Evolutionary conservation across 495 filamentous ascomycete species (phyloP).

Genomic region (Penicillium subrubescens): DNA sequence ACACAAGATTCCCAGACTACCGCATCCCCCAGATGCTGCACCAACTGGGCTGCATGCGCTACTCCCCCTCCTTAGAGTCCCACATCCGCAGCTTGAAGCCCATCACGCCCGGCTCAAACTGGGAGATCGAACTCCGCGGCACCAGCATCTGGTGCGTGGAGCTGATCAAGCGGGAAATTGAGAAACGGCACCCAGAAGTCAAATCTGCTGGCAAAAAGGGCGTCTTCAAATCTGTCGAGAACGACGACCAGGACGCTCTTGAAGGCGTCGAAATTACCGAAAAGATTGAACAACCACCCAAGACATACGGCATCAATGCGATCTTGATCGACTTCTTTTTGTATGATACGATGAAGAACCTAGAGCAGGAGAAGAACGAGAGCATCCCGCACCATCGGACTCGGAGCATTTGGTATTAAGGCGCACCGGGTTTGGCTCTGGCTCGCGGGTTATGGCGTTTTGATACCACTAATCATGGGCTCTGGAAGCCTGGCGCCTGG

Average conservation of each 20-base stretch:
- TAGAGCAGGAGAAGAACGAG: slow-evolving; percentile 62
- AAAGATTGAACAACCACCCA: slow-evolving; percentile 22
- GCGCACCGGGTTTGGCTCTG: not conserved
- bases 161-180: slow-evolving; percentile 81
- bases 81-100: slow-evolving; percentile 63
- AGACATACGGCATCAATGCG: slow-evolving; percentile 65
- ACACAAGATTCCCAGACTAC: slow-evolving; percentile 64
- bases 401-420: slow-evolving; percentile 92
- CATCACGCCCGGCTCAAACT: slow-evolving; percentile 70
- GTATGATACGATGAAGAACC: slow-evolving; percentile 88
- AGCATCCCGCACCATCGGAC: slow-evolving; percentile 88
- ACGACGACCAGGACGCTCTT: slow-evolving; percentile 4
- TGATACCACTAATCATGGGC: slow-evolving; percentile 3
- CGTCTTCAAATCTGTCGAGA: not conserved
- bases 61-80: slow-evolving; percentile 74
- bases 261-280: slow-evolving; percentile 17
- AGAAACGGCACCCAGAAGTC: slow-evolving; percentile 66
- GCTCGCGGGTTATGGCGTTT: slow-evolving; percentile 9
- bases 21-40: slow-evolving; percentile 93
- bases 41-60: slow-evolving; percentile 76
- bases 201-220: slow-evolving; percentile 26
- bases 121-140: slow-evolving; percentile 88
- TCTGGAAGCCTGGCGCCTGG: slow-evolving; percentile 10
- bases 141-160: slow-evolving; percentile 95
- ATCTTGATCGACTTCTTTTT: slow-evolving; percentile 95